A percentile compares a stretch with the other conserved stretches of the same genome.
These are phyloP conservation scores for Epithele typhae DNA, from an alignment of 768 basidiomycete species.

Conservation along the genomic window DNA sequence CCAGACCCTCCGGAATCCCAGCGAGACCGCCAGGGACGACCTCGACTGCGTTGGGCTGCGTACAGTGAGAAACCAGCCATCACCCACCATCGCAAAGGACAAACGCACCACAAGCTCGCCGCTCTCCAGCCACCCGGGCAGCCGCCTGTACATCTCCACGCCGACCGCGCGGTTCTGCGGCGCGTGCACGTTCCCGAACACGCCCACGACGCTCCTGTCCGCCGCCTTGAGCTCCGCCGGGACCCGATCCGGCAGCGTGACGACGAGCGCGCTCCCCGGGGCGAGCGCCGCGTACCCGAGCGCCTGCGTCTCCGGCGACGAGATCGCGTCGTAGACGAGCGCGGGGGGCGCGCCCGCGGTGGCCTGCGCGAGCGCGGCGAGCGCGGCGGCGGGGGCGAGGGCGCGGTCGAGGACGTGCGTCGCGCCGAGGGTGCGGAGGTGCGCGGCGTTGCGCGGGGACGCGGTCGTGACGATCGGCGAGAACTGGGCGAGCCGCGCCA, in stretches of 20 bases:
- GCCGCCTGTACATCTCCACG: constrained; percentile 8
- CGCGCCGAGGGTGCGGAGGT: too few relatives aligned
- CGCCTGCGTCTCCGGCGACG: constrained; percentile 19
- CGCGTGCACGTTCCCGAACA: constrained; percentile 11
- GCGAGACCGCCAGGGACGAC: constrained; percentile 37
- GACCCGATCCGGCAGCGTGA: constrained; percentile 10
- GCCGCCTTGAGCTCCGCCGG: constrained; percentile 5
- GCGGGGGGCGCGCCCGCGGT: constrained; percentile 15
- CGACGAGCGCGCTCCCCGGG: constrained; percentile 17
- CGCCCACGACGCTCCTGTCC: constrained; percentile 5
- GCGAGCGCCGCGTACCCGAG: constrained; percentile 20
- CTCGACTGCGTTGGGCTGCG: constrained; percentile 41
- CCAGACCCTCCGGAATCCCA: constrained; percentile 37
- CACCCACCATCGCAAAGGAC: too few relatives aligned
- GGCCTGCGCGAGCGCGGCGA: constrained; percentile 13
- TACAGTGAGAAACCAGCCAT: too few relatives aligned
- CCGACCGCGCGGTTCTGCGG: constrained; percentile 9
- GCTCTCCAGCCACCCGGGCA: constrained; percentile 16
- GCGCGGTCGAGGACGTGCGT: too few relatives aligned
- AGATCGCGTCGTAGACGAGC: constrained; percentile 23
- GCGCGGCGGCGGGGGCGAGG: constrained; percentile 17
- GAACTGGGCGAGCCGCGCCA: constrained; percentile 24
- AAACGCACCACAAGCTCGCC: constrained; percentile 20
- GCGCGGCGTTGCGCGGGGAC: too few relatives aligned
- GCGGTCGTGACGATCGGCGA: constrained; percentile 27